Evolutionary conservation across 2,329 filamentous ascomycete genomes (phyloP).

Genomic region (Cladosporium sphaerospermum): DNA sequence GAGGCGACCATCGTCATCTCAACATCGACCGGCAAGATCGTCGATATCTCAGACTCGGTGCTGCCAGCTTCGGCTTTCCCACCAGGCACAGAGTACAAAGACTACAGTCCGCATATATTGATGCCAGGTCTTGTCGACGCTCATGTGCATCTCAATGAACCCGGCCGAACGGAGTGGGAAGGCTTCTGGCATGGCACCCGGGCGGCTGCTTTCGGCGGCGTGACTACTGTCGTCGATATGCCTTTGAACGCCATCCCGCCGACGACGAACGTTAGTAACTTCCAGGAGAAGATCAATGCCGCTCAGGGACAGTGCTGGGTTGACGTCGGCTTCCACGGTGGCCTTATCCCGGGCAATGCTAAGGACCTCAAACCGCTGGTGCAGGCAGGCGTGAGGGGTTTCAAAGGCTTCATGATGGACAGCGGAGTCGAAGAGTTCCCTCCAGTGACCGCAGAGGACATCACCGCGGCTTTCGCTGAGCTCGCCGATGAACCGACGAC

Average conservation of each 20-base stretch:
- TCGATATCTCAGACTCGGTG: slow-evolving; percentile 65
- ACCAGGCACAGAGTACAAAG: slow-evolving; percentile 62
- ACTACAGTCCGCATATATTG: slow-evolving; percentile 79
- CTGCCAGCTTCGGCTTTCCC: slow-evolving; percentile 74
- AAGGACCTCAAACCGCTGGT: slow-evolving; percentile 73
- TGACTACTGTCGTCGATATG: slow-evolving; percentile 97
- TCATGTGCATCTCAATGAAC: slow-evolving; percentile 96
- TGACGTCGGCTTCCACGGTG: slow-evolving; percentile 97
- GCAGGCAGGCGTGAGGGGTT: slow-evolving; percentile 79
- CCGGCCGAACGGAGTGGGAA: slow-evolving; percentile 95
- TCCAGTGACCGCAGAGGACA: slow-evolving; percentile 73
- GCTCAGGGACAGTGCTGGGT: slow-evolving; percentile 90
- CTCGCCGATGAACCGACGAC: slow-evolving; percentile 78
- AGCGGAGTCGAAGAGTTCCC: slow-evolving; percentile 97
- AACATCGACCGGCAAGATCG: slow-evolving; percentile 73
- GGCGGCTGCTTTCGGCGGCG: slow-evolving; percentile 89
- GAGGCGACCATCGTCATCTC: slow-evolving; percentile 81
- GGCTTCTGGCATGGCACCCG: slow-evolving; percentile 93
- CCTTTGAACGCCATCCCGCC: slow-evolving; percentile 94
- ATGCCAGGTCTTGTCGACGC: slow-evolving; percentile 91
- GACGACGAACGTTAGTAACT: slow-evolving; percentile 77
- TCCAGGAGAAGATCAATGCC: slow-evolving; percentile 79
- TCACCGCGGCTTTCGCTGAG: slow-evolving; percentile 70
- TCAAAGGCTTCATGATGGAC: slow-evolving; percentile 97
- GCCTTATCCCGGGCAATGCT: slow-evolving; percentile 84